These are phyloP conservation scores for Eucalyptus regnans DNA, from an alignment of 345 rosid species.

Conservation along the genomic window DNA sequence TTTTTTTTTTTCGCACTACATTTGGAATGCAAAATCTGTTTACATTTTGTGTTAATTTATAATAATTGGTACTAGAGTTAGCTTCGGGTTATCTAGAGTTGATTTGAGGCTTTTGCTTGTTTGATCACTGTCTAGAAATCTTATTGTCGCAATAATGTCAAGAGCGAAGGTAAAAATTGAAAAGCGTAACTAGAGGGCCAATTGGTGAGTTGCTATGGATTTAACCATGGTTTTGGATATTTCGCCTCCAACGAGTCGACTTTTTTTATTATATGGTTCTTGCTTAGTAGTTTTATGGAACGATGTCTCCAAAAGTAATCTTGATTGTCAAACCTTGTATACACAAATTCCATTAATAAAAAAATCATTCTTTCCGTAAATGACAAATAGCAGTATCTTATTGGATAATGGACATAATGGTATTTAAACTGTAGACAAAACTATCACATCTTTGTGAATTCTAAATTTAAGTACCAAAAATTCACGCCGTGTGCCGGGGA, in stretches of 20 bases:
- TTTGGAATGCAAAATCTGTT: background rate
- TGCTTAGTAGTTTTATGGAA: background rate
- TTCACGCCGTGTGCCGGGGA: background rate
- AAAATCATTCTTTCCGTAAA: background rate
- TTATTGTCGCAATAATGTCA: too few species aligned
- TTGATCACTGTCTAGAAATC: too few species aligned
- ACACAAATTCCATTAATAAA: background rate
- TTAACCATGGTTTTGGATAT: background rate
- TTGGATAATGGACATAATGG: background rate
- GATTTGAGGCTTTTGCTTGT: background rate
- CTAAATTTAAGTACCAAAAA: background rate
- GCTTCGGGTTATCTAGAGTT: background rate
- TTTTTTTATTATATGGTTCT: too few species aligned
- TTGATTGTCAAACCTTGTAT: background rate
- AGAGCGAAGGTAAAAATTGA: too few species aligned
- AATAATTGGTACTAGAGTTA: background rate
- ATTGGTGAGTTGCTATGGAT: background rate
- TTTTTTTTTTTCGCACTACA: too few species aligned
- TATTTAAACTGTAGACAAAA: background rate
- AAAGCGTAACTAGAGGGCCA: too few species aligned
- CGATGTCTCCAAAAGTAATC: background rate
- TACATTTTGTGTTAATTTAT: background rate
- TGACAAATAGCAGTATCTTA: too few species aligned
- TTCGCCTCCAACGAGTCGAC: too few species aligned
- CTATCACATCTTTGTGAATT: background rate